These are phyloP conservation scores for Eragrostis curvula DNA, from an alignment of 176 grass and related monocot species.

Conservation along the genomic window DNA sequence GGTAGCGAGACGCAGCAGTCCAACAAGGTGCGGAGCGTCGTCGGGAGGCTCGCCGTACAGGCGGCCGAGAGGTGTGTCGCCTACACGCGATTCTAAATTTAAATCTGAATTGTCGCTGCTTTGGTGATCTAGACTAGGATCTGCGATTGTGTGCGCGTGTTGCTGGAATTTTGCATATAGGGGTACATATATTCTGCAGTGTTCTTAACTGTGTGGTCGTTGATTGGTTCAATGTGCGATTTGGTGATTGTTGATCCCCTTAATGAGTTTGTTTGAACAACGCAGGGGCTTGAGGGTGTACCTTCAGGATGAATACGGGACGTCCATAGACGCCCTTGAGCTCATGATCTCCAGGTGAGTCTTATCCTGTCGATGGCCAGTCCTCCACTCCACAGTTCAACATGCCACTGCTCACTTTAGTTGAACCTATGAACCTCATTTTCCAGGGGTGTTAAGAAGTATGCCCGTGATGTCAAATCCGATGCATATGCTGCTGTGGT, in stretches of 20 bases:
- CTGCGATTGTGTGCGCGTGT: not conserved
- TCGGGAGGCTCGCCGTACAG: conserved; percentile 69
- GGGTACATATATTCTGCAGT: not conserved
- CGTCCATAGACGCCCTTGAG: conserved; percentile 70
- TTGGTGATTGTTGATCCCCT: conserved; percentile 25
- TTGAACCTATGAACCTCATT: not conserved
- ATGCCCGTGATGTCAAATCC: conserved; percentile 58
- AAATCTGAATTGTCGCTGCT: not conserved
- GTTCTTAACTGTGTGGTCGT: not conserved
- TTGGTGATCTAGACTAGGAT: not conserved
- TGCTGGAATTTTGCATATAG: not conserved
- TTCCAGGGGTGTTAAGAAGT: conserved; percentile 73
- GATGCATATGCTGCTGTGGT: conserved; percentile 84
- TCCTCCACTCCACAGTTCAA: not conserved
- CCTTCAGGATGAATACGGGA: conserved; percentile 81
- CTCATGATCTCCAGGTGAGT: conserved; percentile 83
- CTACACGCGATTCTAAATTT: not conserved
- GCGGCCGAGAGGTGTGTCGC: conserved; percentile 67
- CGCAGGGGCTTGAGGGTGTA: conserved; percentile 83
- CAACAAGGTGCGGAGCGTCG: conserved; percentile 78
- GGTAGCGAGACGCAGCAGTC: conserved; percentile 78
- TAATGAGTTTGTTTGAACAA: conserved; percentile 34
- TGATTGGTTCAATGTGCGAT: conserved; percentile 16
- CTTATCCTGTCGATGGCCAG: not conserved
- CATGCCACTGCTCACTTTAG: not conserved